These are phyloP conservation scores for Boletus tomentosulus DNA, from an alignment of 768 basidiomycete genomes.

Conservation along the genomic window DNA sequence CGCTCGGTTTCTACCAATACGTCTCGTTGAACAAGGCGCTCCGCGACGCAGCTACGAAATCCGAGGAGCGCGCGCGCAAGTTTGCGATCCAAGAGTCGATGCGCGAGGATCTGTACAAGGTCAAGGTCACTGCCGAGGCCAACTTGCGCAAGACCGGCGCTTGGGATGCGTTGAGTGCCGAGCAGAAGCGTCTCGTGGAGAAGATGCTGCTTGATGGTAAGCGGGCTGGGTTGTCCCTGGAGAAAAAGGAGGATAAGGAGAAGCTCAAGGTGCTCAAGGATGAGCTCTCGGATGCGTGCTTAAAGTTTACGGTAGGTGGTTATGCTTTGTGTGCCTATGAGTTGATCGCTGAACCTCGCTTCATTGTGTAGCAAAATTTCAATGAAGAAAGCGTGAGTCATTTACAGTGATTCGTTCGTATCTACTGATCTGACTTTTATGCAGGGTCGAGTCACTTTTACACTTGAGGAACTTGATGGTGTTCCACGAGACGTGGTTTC, in stretches of 20 bases:
- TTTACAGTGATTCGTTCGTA: neutral
- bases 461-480: constrained; percentile 70
- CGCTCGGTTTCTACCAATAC: constrained; percentile 76
- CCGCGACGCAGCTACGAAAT: constrained; percentile 76
- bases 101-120: constrained; percentile 76
- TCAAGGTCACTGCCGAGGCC: constrained; percentile 64
- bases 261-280: constrained; percentile 64
- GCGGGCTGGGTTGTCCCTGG: constrained; percentile 71
- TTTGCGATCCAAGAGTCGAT: constrained; percentile 74
- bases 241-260: constrained; percentile 52
- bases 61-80: constrained; percentile 66
- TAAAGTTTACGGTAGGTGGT: constrained; percentile 70
- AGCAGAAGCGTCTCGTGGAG: constrained; percentile 75
- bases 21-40: constrained; percentile 70
- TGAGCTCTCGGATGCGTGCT: constrained; percentile 66
- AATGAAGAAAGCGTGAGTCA: constrained; percentile 75
- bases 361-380: constrained; percentile 65
- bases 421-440: constrained; percentile 1
- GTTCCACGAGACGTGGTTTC: constrained; percentile 77
- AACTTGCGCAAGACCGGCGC: constrained; percentile 60
- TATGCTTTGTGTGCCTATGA: neutral
- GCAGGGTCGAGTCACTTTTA: constrained; percentile 62
- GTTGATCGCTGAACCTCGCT: neutral
- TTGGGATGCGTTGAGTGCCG: constrained; percentile 58
- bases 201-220: constrained; percentile 78